phyloP scores from a whole-genome alignment of 331 rosid species.

The Erythrophleum ivorense region DNA sequence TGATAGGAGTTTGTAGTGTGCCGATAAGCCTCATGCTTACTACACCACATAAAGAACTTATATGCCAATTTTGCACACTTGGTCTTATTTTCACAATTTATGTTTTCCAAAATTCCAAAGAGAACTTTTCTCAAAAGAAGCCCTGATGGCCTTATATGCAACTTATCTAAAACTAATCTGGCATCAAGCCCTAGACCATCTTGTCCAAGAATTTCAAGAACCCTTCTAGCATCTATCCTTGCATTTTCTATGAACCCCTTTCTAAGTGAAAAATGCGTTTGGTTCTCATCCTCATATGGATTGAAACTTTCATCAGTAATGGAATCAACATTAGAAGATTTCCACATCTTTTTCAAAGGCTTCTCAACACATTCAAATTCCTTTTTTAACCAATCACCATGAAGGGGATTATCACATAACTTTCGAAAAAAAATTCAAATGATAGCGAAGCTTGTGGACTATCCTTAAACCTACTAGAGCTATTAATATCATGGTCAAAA shows the following conservation, averaged over 20 bases:
- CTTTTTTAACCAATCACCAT: conserved; percentile 37
- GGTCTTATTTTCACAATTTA: conserved; percentile 44
- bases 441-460: too few species aligned
- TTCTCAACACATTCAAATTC: conserved; percentile 60
- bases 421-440: conserved; percentile 47
- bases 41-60: conserved; percentile 83
- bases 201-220: conserved; percentile 55
- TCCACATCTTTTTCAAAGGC: conserved; percentile 53
- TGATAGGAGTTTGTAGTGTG: conserved; percentile 68
- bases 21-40: conserved; percentile 59
- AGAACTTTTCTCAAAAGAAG: conserved; percentile 65
- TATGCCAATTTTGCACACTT: conserved; percentile 60
- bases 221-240: conserved; percentile 44
- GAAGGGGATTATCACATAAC: conserved; percentile 48
- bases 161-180: conserved; percentile 52
- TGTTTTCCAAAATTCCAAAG: conserved; percentile 48
- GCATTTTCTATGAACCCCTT: conserved; percentile 38
- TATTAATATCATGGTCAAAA: conserved; percentile 67
- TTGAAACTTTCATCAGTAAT: conserved; percentile 42
- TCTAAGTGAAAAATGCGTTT: conserved; percentile 36
- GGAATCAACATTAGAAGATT: conserved; percentile 52
- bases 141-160: conserved; percentile 54
- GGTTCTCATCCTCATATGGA: conserved; percentile 13
- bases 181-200: conserved; percentile 66
- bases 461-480: conserved; percentile 55